Percentiles rank a stretch among this genome's conserved stretches.
phyloP scores from a whole-genome alignment of 495 filamentous ascomycete species.

The Parmelia sp. region DNA sequence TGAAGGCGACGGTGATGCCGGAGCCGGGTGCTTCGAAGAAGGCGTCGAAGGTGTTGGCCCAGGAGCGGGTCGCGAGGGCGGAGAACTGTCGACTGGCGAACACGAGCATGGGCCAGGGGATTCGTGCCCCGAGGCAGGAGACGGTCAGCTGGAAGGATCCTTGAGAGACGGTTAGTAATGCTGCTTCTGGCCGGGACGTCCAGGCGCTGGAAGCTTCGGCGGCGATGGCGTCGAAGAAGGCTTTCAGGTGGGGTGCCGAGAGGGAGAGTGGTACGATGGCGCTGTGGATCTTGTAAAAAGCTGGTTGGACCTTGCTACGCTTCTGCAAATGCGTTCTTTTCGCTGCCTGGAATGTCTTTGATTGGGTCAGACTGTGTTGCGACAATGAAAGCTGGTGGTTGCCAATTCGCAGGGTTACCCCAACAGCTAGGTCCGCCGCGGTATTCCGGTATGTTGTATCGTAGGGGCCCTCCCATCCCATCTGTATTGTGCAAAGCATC shows the following conservation, averaged over 20 bases:
- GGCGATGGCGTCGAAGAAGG: constrained; percentile 5
- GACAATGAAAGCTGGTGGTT: background rate
- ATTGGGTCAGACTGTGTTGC: background rate
- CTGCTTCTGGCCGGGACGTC: background rate
- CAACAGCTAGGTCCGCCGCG: background rate
- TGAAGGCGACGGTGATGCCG: background rate
- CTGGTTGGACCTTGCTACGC: background rate
- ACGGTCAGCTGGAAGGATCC: constrained; percentile 1
- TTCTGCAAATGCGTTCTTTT: background rate
- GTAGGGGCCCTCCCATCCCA: background rate
- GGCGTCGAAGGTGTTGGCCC: background rate
- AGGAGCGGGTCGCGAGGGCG: background rate
- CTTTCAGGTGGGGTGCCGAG: background rate
- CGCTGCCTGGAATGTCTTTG: background rate
- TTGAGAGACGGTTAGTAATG: background rate
- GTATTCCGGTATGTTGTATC: background rate
- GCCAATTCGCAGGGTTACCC: background rate
- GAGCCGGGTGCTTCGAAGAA: background rate
- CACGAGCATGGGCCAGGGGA: background rate
- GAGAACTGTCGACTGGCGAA: background rate
- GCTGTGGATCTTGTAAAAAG: background rate
- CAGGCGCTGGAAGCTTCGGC: background rate
- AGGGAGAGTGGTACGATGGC: background rate
- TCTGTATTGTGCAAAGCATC: background rate
- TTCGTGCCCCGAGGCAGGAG: background rate